These are phyloP conservation scores for Sphaerobolus stellatus DNA, from an alignment of 1,284 basidiomycete genomes.

Conservation along the genomic window DNA sequence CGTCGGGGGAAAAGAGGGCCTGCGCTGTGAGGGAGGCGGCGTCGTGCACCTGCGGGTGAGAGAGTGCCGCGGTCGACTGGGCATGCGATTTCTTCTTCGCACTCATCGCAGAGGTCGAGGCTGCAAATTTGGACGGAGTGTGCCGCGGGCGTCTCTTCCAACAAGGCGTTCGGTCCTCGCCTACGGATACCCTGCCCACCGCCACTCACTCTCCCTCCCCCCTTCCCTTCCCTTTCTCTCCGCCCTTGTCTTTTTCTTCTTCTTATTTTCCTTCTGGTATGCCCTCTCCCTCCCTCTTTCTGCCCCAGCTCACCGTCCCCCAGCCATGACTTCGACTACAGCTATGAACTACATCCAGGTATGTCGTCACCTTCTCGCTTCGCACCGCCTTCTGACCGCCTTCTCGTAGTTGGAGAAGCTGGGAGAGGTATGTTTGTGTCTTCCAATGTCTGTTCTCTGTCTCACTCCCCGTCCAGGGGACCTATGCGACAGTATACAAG, in stretches of 20 bases:
- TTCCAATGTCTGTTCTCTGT: background rate
- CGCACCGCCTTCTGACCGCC: background rate
- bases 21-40: slow-evolving; percentile 44
- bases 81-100: slow-evolving; percentile 56
- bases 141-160: background rate
- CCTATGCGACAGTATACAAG: slow-evolving; percentile 91
- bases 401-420: slow-evolving; percentile 78
- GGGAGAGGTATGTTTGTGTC: slow-evolving; percentile 41
- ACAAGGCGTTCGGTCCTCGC: background rate
- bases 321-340: slow-evolving; percentile 14
- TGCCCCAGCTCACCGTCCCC: background rate
- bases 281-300: background rate
- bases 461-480: slow-evolving; percentile 48
- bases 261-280: slow-evolving; percentile 4
- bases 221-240: background rate
- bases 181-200: background rate
- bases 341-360: slow-evolving; percentile 72
- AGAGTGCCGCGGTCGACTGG: slow-evolving; percentile 56
- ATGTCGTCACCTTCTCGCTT: slow-evolving; percentile 18
- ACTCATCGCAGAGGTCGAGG: slow-evolving; percentile 43
- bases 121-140: slow-evolving; percentile 6
- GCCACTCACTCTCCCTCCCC: background rate
- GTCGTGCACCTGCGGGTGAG: slow-evolving; percentile 54
- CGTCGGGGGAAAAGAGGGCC: slow-evolving; percentile 63
- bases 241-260: slow-evolving; percentile 6